These are phyloP conservation scores for Dioscorea dumetorum DNA, from an alignment of 106 monocot genomes.

Conservation along the genomic window DNA sequence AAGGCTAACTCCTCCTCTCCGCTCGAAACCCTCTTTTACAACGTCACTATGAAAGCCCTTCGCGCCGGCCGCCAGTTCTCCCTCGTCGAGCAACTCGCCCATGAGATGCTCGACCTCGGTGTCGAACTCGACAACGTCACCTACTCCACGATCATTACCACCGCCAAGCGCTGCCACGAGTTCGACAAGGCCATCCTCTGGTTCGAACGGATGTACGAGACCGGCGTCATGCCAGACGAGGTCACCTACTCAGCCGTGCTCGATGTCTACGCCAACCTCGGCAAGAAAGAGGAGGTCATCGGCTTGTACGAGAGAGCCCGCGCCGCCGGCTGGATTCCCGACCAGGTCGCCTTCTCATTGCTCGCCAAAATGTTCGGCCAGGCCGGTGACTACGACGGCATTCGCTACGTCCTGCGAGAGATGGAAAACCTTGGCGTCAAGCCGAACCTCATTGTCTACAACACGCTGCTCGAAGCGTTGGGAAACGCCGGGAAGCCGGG, in stretches of 20 bases:
- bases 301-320: conserved; percentile 65
- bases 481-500: conserved; percentile 79
- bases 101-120: conserved; percentile 51
- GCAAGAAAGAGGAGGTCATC: conserved; percentile 59
- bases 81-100: conserved; percentile 51
- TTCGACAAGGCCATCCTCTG: conserved; percentile 61
- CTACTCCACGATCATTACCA: conserved; percentile 88
- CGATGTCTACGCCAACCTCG: conserved; percentile 73
- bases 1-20: conserved; percentile 23
- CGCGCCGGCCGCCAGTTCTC: conserved; percentile 41
- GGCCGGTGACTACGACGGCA: conserved; percentile 84
- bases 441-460: conserved; percentile 78
- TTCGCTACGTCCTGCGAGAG: conserved; percentile 65
- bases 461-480: conserved; percentile 69
- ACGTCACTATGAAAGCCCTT: conserved; percentile 67
- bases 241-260: conserved; percentile 87
- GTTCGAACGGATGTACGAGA: conserved; percentile 83
- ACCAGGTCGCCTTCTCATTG: conserved; percentile 69
- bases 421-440: conserved; percentile 44
- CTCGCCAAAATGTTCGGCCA: conserved; percentile 75
- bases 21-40: conserved; percentile 79
- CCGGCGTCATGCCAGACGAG: conserved; percentile 78
- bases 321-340: conserved; percentile 70
- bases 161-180: conserved; percentile 48
- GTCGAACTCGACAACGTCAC: conserved; percentile 73